Conservation (phyloP, 2,329 filamentous ascomycete genomes). For the Geosmithia morbida region DNA sequence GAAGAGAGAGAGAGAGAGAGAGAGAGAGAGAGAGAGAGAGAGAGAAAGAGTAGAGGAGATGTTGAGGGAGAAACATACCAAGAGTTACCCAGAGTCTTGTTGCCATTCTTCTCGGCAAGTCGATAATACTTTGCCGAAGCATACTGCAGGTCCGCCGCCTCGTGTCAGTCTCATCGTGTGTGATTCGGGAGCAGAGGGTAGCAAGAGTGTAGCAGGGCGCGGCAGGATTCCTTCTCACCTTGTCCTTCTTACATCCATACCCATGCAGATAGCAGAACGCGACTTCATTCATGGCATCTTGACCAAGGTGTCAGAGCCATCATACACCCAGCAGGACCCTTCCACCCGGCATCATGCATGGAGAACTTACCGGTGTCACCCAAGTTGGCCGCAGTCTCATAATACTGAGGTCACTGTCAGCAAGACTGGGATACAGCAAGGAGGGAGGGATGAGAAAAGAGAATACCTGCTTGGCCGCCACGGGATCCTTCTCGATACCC, state of each 20-base stretch:
- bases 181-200: neutral
- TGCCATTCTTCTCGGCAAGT: constrained; percentile 75
- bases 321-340: too few species aligned
- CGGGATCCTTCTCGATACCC: constrained; percentile 75
- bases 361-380: constrained; percentile 59
- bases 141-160: constrained; percentile 35
- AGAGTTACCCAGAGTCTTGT: constrained; percentile 83
- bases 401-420: constrained; percentile 49
- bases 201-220: too few species aligned
- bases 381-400: constrained; percentile 92
- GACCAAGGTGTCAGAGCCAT: constrained; percentile 1
- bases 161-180: neutral
- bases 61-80: constrained; percentile 51
- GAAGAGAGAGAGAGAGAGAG: too few species aligned
- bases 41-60: constrained; percentile 7
- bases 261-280: constrained; percentile 94
- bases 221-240: too few species aligned
- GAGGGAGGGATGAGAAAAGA: too few species aligned
- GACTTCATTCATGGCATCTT: constrained; percentile 93
- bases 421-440: neutral
- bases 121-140: constrained; percentile 82
- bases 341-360: too few species aligned
- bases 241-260: constrained; percentile 97
- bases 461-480: constrained; percentile 59
- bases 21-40: constrained; percentile 2